phyloP scores from a whole-genome alignment of 2,329 filamentous ascomycete genomes.

The Coniochaeta hoffmannii region DNA sequence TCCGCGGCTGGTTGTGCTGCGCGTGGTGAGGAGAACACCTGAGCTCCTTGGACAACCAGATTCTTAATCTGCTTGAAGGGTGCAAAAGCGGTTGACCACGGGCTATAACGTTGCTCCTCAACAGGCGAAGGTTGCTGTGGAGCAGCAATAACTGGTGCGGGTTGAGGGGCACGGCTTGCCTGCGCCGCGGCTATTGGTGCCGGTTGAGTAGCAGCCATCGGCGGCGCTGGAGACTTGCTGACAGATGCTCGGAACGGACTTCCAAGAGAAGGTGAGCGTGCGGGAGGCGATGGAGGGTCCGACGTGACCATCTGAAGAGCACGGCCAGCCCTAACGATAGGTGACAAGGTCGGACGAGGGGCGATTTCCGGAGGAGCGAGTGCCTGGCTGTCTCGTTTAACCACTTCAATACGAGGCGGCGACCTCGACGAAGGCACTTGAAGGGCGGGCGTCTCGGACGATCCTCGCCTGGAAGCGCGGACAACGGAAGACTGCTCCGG shows the following conservation, averaged over 20 bases:
- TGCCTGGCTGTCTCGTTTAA: conserved; percentile 10
- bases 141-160: not conserved
- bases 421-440: conserved; percentile 11
- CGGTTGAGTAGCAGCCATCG: conserved; percentile 7
- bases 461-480: conserved; percentile 15
- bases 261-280: conserved; percentile 40
- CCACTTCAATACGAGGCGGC: conserved; percentile 5
- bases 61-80: conserved; percentile 23
- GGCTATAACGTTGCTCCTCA: conserved; percentile 9
- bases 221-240: conserved; percentile 20
- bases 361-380: conserved; percentile 20
- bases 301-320: conserved; percentile 52
- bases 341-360: conserved; percentile 40
- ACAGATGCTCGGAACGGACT: conserved; percentile 45
- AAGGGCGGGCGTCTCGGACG: conserved; percentile 17
- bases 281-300: conserved; percentile 49
- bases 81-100: conserved; percentile 19
- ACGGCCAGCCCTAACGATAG: conserved; percentile 50
- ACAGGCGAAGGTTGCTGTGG: conserved; percentile 3
- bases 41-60: conserved; percentile 21
- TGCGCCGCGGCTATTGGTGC: not conserved
- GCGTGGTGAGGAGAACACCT: conserved; percentile 21
- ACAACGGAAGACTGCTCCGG: conserved; percentile 3
- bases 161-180: not conserved
- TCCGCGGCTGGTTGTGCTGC: conserved; percentile 6